phyloP scores from a whole-genome alignment of 2,329 filamentous ascomycete species.

The Clonostachys byssicola region DNA sequence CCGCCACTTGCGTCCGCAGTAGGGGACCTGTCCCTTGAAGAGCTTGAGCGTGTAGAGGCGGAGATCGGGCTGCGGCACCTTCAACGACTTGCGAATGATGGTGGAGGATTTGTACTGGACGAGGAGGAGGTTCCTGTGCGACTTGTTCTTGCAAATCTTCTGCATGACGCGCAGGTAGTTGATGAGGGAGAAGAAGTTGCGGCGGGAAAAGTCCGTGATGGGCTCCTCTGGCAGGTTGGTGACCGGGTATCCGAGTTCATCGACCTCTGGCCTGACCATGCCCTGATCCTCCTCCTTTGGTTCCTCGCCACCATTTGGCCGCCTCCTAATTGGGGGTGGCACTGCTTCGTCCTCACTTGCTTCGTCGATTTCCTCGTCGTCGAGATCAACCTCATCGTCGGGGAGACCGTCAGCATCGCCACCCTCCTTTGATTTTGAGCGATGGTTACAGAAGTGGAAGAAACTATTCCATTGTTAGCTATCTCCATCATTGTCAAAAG shows the following conservation, averaged over 20 bases:
- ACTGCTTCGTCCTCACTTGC: slow-evolving; percentile 73
- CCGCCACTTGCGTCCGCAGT: slow-evolving; percentile 96
- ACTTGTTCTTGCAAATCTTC: slow-evolving; percentile 94
- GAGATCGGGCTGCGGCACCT: slow-evolving; percentile 82
- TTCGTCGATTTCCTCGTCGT: slow-evolving; percentile 23
- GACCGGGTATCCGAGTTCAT: slow-evolving; percentile 82
- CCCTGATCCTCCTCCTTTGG: slow-evolving; percentile 24
- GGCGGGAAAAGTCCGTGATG: slow-evolving; percentile 86
- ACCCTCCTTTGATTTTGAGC: slow-evolving; percentile 45
- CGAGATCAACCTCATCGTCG: slow-evolving; percentile 22
- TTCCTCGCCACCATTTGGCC: slow-evolving; percentile 10
- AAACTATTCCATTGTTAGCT: slow-evolving; percentile 53
- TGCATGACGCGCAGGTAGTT: slow-evolving; percentile 96
- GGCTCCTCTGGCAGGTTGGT: slow-evolving; percentile 66
- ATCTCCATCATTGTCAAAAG: slow-evolving; percentile 1
- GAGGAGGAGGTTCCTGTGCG: slow-evolving; percentile 87
- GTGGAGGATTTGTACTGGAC: slow-evolving; percentile 94
- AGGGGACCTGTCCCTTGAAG: slow-evolving; percentile 98
- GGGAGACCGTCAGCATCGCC: slow-evolving; percentile 12
- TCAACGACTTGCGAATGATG: slow-evolving; percentile 86
- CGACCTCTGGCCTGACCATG: slow-evolving; percentile 57
- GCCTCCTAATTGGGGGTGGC: slow-evolving; percentile 74
- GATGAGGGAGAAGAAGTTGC: slow-evolving; percentile 93
- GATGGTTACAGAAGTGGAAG: slow-evolving; percentile 81
- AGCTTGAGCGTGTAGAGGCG: slow-evolving; percentile 94